Evolutionary conservation across 2,329 filamentous ascomycete genomes (phyloP).

Genomic region (Epichloe brachyelytri): DNA sequence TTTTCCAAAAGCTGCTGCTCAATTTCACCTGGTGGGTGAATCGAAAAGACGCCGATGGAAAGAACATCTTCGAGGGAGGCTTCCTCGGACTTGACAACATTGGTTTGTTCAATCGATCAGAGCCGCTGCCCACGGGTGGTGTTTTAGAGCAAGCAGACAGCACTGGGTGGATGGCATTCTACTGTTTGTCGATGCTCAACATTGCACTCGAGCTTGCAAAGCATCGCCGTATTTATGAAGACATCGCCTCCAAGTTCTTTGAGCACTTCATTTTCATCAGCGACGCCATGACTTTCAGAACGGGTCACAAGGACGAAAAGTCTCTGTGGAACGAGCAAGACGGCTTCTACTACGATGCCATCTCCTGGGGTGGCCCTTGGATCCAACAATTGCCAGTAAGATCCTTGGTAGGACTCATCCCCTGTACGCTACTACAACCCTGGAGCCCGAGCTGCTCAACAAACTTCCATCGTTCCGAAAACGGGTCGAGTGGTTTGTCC

Average conservation of each 20-base stretch:
- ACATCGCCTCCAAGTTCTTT: conserved; percentile 96
- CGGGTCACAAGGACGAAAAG: conserved; percentile 55
- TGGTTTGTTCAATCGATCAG: conserved; percentile 91
- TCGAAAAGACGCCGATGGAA: conserved; percentile 84
- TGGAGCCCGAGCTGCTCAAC: conserved; percentile 89
- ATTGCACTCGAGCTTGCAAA: conserved; percentile 92
- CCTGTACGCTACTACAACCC: conserved; percentile 78
- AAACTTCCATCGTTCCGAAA: conserved; percentile 88
- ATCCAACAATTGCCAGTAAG: conserved; percentile 84
- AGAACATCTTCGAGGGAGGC: conserved; percentile 94
- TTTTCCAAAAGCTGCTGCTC: conserved; percentile 88
- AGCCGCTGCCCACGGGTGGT: conserved; percentile 86
- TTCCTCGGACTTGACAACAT: conserved; percentile 96
- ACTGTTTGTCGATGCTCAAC: conserved; percentile 92
- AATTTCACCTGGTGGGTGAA: conserved; percentile 99
- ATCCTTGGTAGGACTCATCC: conserved; percentile 86
- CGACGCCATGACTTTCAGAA: conserved; percentile 86
- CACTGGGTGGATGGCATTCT: conserved; percentile 98
- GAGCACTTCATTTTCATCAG: conserved; percentile 98
- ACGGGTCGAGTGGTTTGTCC: conserved; percentile 85
- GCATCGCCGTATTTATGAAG: conserved; percentile 88
- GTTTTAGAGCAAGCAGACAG: conserved; percentile 93
- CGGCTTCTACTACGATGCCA: conserved; percentile 97
- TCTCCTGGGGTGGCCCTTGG: conserved; percentile 89
- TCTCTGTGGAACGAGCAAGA: conserved; percentile 95